Evolutionary conservation across 306 rosid genomes (phyloP), one percentile per base, ranked within the genome.

Genomic region (Quercus gilva): DNA sequence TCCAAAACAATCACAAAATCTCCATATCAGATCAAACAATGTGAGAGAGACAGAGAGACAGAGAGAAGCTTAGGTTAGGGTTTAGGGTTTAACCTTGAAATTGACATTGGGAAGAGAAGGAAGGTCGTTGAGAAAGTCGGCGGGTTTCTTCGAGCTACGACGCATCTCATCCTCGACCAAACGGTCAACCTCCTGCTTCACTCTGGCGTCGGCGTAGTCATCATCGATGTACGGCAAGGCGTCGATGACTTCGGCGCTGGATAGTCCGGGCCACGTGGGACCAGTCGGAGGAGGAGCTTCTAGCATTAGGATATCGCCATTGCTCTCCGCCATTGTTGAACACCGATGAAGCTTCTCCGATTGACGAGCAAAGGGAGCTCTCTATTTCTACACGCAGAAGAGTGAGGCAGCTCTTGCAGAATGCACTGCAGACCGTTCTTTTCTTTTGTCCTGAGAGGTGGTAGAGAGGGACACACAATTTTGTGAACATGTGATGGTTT

Each of bases 221-320:
- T 87, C 95, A 79, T 95, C 99, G 70, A 95, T 91, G 90, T 95
- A 95, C 43, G 99, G 97, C 84, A 95, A 79, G 28, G 99, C 99
- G 64, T 95, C 98, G 67, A 92, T 88, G 53, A 88, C 79, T 78
- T 92, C 94, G 4, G 95, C 91, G 80, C 88, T 85, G 14, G 86
- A 86, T 31, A 83, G 59, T 29, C 76, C 87, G 17, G 83, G 76
- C 84, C 89, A 84, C 9, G 82, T 55, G 6, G 89, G 89, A 20
- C 69, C 80, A 55, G 85, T 84, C 60, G 85, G 85, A 20, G 97
- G 86, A 17, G 94, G 88, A 72, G 92, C 97, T 76, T 95, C 99
- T 33, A 95, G 88, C 98, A 92, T 92, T 20, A 91, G 86, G 74
- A 90, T 74, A 0, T 89, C 94, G 0, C 90, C 87, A 60, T 63